Evolutionary conservation across 768 basidiomycete species (phyloP), one percentile per base, ranked within the genome.

Genomic region (Rhizopogon vesiculosus): DNA sequence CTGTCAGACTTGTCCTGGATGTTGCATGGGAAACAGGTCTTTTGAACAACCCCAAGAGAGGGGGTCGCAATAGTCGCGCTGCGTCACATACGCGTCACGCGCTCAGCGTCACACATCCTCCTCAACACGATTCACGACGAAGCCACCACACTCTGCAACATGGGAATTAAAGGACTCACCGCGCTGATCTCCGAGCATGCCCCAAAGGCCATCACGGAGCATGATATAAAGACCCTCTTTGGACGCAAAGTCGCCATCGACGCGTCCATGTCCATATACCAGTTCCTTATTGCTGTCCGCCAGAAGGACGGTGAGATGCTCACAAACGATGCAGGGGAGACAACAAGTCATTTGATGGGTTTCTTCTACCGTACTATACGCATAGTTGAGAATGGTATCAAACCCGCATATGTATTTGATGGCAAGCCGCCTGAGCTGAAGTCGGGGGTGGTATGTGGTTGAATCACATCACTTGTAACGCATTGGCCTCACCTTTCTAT

Each of bases 211-310:
- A 93, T 97, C 63, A 82, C 69, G 70, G 93, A 95, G 62, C 92
- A 95, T 67, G 92, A 96, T 40, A 98, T 98, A 55, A 96, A 97
- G 75, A 94, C 92, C 25, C 85, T 99, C 43, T 98, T 99, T 62
- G 96, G 97, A 1, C 86, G 97, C 63, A 98, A 98, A 76, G 94
- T 98, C 61, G 96, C 96, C 56, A 93, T 99, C 61, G 97, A 99
- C 78, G 97, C 97, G 67, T 94, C 91, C 57, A 93, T 94, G 91
- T 91, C 87, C 2, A 94, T 95, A 51, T 96, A 94, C 78, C 93
- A 96, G 68, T 99, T 99, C 72, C 84, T 99, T 56, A 98, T 99
- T 56, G 97, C 97, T 18, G 97, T 98, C 10, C 82, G 97, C 31
- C 94, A 96, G 72, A 87, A 85, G 69, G 97, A 98, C 68, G 97